Percentiles rank a stretch among this genome's conserved stretches.
These are phyloP conservation scores for Capronia americana DNA, from an alignment of 2,329 filamentous ascomycete species.

Conservation along the genomic window DNA sequence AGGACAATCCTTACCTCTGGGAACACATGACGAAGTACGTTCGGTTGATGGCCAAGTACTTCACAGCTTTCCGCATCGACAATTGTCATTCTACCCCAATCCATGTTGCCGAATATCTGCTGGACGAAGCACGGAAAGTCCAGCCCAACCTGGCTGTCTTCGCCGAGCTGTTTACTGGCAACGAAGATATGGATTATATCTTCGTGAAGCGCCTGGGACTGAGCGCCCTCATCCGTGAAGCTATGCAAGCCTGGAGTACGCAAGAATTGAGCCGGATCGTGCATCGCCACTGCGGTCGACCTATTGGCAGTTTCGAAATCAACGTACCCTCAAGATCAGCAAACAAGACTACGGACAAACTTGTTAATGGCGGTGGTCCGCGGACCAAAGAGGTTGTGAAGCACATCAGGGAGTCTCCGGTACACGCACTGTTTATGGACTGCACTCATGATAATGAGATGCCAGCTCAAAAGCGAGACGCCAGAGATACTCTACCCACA, in stretches of 20 bases:
- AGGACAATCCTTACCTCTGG: slow-evolving; percentile 94
- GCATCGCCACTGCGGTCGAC: slow-evolving; percentile 88
- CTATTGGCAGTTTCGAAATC: slow-evolving; percentile 97
- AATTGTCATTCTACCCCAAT: slow-evolving; percentile 97
- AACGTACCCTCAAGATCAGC: slow-evolving; percentile 58
- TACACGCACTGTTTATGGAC: slow-evolving; percentile 97
- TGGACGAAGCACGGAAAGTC: slow-evolving; percentile 89
- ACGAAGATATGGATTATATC: slow-evolving; percentile 93
- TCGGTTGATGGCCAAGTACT: slow-evolving; percentile 89
- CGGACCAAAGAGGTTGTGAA: slow-evolving; percentile 69
- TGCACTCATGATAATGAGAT: slow-evolving; percentile 99
- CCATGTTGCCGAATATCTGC: slow-evolving; percentile 90
- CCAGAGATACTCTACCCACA: slow-evolving; percentile 90
- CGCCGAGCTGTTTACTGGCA: slow-evolving; percentile 93
- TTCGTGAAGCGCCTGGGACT: slow-evolving; percentile 93
- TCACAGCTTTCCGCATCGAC: slow-evolving; percentile 93
- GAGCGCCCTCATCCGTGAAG: slow-evolving; percentile 90
- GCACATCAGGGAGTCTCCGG: slow-evolving; percentile 82
- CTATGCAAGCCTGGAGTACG: slow-evolving; percentile 98
- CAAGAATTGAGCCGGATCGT: slow-evolving; percentile 90
- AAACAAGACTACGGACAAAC: slow-evolving; percentile 39
- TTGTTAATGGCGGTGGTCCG: slow-evolving; percentile 41
- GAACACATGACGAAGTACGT: slow-evolving; percentile 95
- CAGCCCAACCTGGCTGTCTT: slow-evolving; percentile 89
- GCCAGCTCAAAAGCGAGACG: slow-evolving; percentile 92